Percentiles rank a stretch among this genome's conserved stretches.
Conservation (phyloP, 805 yeast genomes). For the Kluyveromyces nonfermentans region DNA sequence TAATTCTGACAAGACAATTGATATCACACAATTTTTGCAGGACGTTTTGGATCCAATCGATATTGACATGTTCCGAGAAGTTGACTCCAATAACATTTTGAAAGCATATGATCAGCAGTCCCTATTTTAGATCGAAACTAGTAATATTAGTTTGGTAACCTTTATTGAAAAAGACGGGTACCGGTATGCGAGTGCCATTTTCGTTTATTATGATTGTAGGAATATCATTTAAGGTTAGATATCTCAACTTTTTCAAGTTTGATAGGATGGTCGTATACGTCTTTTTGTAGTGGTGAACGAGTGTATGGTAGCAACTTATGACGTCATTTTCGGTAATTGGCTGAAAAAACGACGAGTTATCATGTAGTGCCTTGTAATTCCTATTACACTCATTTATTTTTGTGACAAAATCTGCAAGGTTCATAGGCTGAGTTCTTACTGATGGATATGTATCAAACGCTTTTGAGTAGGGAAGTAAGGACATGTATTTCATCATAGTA, state of each 20-base stretch:
- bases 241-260: constrained; percentile 28
- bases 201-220: constrained; percentile 28
- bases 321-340: constrained; percentile 28
- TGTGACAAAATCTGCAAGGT: constrained; percentile 22
- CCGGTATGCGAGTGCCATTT: constrained; percentile 23
- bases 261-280: constrained; percentile 30
- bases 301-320: constrained; percentile 28
- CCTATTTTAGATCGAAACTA: constrained; percentile 16
- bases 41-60: constrained; percentile 1
- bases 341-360: constrained; percentile 15
- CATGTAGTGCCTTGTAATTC: constrained; percentile 7
- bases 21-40: constrained; percentile 1
- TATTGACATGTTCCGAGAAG: background rate
- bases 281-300: constrained; percentile 30
- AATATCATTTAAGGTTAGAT: constrained; percentile 33
- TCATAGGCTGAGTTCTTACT: constrained; percentile 35
- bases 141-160: constrained; percentile 27
- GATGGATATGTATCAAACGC: constrained; percentile 36
- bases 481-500: constrained; percentile 28
- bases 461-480: constrained; percentile 34
- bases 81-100: background rate
- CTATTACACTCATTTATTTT: constrained; percentile 15
- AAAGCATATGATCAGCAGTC: background rate
- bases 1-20: background rate
- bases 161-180: constrained; percentile 30